Conservation (phyloP, 805 yeast genomes). For the Kockiozyma suomiensis region DNA sequence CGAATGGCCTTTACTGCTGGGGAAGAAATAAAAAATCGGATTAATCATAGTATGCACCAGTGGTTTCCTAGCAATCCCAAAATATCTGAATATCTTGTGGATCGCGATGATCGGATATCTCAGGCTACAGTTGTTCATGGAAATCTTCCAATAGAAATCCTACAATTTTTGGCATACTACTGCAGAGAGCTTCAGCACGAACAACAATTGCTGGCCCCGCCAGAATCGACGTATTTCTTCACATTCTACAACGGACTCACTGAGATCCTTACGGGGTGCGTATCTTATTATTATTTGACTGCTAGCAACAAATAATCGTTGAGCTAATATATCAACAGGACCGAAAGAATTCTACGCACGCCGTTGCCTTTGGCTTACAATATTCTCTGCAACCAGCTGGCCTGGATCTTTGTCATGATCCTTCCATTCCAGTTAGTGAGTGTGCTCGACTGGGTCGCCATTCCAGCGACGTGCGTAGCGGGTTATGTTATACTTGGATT, state of each 20-base stretch:
- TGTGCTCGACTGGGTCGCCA: constrained; percentile 31
- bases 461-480: constrained; percentile 31
- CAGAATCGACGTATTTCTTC: constrained; percentile 21
- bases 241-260: constrained; percentile 12
- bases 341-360: constrained; percentile 33
- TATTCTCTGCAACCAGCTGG: constrained; percentile 31
- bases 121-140: constrained; percentile 32
- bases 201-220: constrained; percentile 6
- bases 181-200: constrained; percentile 24
- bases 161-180: constrained; percentile 25
- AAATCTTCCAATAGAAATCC: constrained; percentile 30
- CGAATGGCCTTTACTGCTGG: not conserved
- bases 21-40: constrained; percentile 1
- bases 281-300: not conserved
- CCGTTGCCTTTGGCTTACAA: constrained; percentile 34
- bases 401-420: constrained; percentile 32
- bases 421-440: constrained; percentile 33
- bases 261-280: constrained; percentile 29
- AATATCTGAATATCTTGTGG: constrained; percentile 24
- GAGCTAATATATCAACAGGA: constrained; percentile 1
- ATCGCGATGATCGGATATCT: constrained; percentile 30
- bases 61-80: constrained; percentile 16
- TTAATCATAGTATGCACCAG: constrained; percentile 11
- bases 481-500: constrained; percentile 34
- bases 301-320: too few species aligned